Base-by-base conservation (phyloP, 495 filamentous ascomycete species). In the Margaritispora aquatica region DNA sequence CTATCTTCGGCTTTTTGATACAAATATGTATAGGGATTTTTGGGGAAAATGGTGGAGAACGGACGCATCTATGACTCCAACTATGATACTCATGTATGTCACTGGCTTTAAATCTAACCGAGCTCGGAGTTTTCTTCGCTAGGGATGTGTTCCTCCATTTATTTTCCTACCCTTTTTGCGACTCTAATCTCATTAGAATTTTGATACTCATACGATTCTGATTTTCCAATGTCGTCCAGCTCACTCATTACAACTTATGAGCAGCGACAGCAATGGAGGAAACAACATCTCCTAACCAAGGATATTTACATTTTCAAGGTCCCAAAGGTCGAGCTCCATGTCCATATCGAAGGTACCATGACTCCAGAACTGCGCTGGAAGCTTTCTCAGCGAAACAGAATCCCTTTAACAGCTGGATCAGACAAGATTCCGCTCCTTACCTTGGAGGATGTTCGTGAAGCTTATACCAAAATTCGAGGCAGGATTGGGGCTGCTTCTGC, bases 271-370 rank as follows among this genome's bases (percentile, higher is more conserved):
- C 20, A 50, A 26, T 50, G 47, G 47, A 50, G 47, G 47, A 4
- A 24, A 22, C 47, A 50, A 23, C 21, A 50, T 24, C 47, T 50
- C 24, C 20, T 10, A 24, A 22, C 21, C 36, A 24, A 57, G 11
- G 53, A 56, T 21, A 31, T 19, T 1, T 61, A 52, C 46, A 22
- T 57, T 21, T 1, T 20, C 8, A 27, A 26, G 11, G 31, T 91
- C 15, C 88, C 88, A 41, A 91, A 89, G 75, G 84, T 80, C 69
- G 88, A 91, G 62, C 87, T 90, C 67, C 88, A 92, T 68, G 78
- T 90, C 58, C 88, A 90, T 62, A 74, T 90, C 2, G 87, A 89
- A 66, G 88, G 88, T 48, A 82, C 84, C 19, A 75, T 91, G 23
- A 79, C 79, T 26, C 83, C 87, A 13, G 72, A 76, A 47, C 73